phyloP scores from a whole-genome alignment of 305 asterid genomes.

The Stenogyne calaminthoides region DNA sequence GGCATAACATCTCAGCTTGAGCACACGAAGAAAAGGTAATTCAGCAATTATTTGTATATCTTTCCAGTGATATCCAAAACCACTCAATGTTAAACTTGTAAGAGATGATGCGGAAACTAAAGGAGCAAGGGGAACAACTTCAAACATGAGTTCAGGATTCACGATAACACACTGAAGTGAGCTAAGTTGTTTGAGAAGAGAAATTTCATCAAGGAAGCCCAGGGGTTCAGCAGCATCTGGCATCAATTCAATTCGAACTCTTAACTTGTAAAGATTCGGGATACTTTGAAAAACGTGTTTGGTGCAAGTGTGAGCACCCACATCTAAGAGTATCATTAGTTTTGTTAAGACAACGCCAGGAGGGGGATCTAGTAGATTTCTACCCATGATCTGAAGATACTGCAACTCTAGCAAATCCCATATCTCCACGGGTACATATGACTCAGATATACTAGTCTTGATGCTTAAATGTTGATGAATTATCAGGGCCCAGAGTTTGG shows the following conservation, averaged over 20 bases:
- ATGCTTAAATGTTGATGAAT: background rate
- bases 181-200: background rate
- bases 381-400: slow-evolving; percentile 12
- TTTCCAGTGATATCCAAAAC: slow-evolving; percentile 15
- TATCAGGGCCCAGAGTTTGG: background rate
- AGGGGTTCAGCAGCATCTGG: background rate
- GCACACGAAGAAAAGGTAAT: background rate
- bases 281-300: background rate
- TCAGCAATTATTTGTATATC: background rate
- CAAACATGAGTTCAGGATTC: slow-evolving; percentile 1
- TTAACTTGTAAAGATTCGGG: background rate
- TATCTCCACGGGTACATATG: slow-evolving; percentile 11
- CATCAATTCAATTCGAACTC: background rate
- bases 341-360: background rate
- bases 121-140: background rate
- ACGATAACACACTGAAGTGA: background rate
- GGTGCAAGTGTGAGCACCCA: background rate
- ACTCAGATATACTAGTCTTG: background rate
- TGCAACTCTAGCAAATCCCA: background rate
- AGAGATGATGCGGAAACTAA: background rate
- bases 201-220: background rate
- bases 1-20: slow-evolving; percentile 6
- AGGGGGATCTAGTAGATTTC: background rate
- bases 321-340: background rate
- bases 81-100: background rate